These are phyloP conservation scores for Dipteronia sinensis DNA, from an alignment of 345 rosid species.

Conservation along the genomic window DNA sequence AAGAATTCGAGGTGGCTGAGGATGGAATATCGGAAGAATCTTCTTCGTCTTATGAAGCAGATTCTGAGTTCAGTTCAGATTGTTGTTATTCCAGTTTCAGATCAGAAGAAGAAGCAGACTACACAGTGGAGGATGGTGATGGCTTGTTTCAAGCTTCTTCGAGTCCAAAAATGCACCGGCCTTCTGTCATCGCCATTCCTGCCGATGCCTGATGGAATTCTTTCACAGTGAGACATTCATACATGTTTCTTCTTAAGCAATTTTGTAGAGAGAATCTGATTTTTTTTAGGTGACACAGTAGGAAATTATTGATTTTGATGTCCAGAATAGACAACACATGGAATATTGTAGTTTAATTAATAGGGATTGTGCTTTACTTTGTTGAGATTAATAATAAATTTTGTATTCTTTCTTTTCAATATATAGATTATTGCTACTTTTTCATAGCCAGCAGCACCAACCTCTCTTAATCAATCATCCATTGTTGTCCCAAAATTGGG, in stretches of 20 bases:
- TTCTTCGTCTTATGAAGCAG: background rate
- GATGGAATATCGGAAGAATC: background rate
- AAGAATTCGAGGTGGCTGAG: conserved; percentile 9
- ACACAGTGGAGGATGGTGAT: background rate
- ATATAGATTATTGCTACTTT: too few relatives aligned
- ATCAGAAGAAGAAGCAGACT: background rate
- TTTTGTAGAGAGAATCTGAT: background rate
- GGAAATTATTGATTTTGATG: background rate
- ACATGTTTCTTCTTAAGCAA: too few relatives aligned
- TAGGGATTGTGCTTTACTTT: too few relatives aligned
- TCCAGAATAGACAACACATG: too few relatives aligned
- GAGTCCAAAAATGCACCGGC: background rate
- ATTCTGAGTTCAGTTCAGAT: background rate
- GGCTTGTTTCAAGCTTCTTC: background rate
- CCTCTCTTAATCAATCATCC: too few relatives aligned
- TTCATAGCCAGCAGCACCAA: too few relatives aligned
- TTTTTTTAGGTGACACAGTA: background rate
- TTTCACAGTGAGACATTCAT: background rate
- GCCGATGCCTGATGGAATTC: background rate
- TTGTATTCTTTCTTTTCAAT: too few relatives aligned
- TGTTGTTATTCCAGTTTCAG: background rate
- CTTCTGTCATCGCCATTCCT: background rate
- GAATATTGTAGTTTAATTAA: too few relatives aligned
- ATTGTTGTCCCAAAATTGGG: too few relatives aligned
- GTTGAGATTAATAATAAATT: too few relatives aligned